phyloP scores from a whole-genome alignment of 1,139 yeast genomes.

The Saccharomyces hybrid region DNA sequence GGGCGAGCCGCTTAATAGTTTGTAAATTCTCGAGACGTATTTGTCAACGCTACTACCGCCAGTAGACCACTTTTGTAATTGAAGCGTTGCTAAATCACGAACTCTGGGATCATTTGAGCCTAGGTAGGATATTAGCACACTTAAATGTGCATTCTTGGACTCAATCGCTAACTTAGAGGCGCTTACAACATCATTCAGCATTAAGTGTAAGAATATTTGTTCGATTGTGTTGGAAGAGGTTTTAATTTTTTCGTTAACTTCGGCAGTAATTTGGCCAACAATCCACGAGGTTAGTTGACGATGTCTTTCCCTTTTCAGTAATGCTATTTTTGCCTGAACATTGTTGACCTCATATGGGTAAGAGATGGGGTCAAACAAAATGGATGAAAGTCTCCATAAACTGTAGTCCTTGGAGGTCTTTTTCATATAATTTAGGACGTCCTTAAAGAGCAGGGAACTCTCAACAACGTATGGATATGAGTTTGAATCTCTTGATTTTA shows the following conservation, averaged over 20 bases:
- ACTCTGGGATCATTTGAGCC: conserved; percentile 62
- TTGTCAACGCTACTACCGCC: conserved; percentile 22
- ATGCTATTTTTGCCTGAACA: conserved; percentile 25
- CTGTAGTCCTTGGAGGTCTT: conserved; percentile 20
- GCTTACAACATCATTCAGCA: conserved; percentile 48
- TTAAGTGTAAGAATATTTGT: conserved; percentile 44
- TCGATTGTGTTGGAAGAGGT: conserved; percentile 34
- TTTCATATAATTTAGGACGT: conserved; percentile 15
- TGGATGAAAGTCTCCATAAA: conserved; percentile 48
- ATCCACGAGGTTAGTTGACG: conserved; percentile 53
- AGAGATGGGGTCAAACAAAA: conserved; percentile 44
- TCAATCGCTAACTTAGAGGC: conserved; percentile 59
- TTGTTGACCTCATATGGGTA: conserved; percentile 28
- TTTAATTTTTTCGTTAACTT: conserved; percentile 35
- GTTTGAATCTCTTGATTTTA: conserved; percentile 20
- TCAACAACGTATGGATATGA: conserved; percentile 32
- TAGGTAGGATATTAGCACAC: conserved; percentile 59
- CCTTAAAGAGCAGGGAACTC: conserved; percentile 18
- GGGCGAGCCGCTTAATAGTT: conserved; percentile 54
- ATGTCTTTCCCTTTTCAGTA: conserved; percentile 39
- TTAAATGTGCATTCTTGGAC: conserved; percentile 57
- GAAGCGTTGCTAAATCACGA: conserved; percentile 47
- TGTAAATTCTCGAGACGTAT: conserved; percentile 50
- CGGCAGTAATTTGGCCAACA: conserved; percentile 40
- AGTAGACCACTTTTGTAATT: conserved; percentile 57